A percentile compares a stretch with the other conserved stretches of the same genome.
Conservation (phyloP, 2,329 filamentous ascomycete genomes). For the Fusarium sp. region DNA sequence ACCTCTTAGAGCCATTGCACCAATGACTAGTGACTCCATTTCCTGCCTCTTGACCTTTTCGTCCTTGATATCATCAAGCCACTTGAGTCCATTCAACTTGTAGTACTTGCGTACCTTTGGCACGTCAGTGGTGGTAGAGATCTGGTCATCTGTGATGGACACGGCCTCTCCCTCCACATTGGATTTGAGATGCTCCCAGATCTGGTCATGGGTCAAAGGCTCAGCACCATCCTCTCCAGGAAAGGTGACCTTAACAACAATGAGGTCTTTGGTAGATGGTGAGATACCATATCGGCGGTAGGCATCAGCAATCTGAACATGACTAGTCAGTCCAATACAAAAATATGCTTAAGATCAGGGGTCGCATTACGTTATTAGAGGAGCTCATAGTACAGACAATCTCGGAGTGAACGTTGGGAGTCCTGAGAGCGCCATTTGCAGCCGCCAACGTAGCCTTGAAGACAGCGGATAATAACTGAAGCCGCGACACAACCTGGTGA, state of each 20-base stretch:
- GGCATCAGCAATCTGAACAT: constrained; percentile 82
- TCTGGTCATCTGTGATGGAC: constrained; percentile 72
- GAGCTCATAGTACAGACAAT: constrained; percentile 84
- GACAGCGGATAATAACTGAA: constrained; percentile 80
- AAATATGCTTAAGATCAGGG: not conserved
- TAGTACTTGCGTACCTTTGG: constrained; percentile 85
- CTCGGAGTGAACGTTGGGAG: constrained; percentile 89
- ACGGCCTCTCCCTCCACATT: constrained; percentile 72
- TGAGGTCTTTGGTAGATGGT: constrained; percentile 76
- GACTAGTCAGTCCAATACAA: constrained; percentile 22
- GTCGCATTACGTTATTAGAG: constrained; percentile 78
- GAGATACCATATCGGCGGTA: constrained; percentile 90
- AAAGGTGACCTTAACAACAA: constrained; percentile 83
- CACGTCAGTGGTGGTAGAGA: constrained; percentile 73
- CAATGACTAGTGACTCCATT: constrained; percentile 77
- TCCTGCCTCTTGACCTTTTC: constrained; percentile 62
- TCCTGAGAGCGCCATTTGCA: constrained; percentile 73
- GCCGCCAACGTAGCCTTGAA: constrained; percentile 81
- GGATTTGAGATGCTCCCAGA: constrained; percentile 70
- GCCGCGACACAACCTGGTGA: constrained; percentile 74
- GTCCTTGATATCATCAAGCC: constrained; percentile 62
- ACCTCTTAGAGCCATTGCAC: constrained; percentile 76
- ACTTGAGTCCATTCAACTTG: constrained; percentile 77
- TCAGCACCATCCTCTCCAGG: constrained; percentile 59
- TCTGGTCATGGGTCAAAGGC: constrained; percentile 59